Conservation (phyloP, 208 protist genomes). For the Leishmania turanica region DNA sequence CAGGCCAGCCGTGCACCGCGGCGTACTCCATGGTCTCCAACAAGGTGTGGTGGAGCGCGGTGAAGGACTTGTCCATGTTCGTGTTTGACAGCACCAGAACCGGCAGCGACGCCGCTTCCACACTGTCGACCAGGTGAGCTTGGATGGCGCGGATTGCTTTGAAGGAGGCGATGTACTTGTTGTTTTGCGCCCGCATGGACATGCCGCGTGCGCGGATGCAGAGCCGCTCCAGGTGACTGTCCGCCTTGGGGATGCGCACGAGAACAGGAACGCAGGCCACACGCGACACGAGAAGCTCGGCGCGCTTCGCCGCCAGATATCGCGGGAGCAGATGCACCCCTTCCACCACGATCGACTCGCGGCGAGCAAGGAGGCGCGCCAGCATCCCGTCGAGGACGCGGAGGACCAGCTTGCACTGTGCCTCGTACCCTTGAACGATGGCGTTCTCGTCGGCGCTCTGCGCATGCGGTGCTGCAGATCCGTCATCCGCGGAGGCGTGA, state of each 20-base stretch:
- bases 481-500: neutral
- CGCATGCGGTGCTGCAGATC: neutral
- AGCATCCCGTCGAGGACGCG: conserved; percentile 21
- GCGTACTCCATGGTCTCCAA: conserved; percentile 60
- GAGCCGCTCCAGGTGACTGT: conserved; percentile 89
- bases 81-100: conserved; percentile 89
- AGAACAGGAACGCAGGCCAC: conserved; percentile 55
- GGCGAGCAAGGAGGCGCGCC: conserved; percentile 11
- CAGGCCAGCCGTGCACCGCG: conserved; percentile 33
- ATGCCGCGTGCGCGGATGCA: conserved; percentile 90
- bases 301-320: conserved; percentile 40
- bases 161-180: conserved; percentile 92
- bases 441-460: neutral
- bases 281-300: conserved; percentile 34
- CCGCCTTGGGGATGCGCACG: conserved; percentile 84
- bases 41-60: conserved; percentile 68
- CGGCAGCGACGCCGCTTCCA: conserved; percentile 32
- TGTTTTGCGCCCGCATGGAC: conserved; percentile 75
- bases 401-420: conserved; percentile 23
- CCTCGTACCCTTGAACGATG: conserved; percentile 19
- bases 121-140: conserved; percentile 42
- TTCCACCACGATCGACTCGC: conserved; percentile 59
- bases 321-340: conserved; percentile 58
- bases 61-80: conserved; percentile 88
- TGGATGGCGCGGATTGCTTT: conserved; percentile 90